Evolutionary conservation across 2,329 filamentous ascomycete genomes (phyloP).

Genomic region (Paraphoma chrysanthemicola): DNA sequence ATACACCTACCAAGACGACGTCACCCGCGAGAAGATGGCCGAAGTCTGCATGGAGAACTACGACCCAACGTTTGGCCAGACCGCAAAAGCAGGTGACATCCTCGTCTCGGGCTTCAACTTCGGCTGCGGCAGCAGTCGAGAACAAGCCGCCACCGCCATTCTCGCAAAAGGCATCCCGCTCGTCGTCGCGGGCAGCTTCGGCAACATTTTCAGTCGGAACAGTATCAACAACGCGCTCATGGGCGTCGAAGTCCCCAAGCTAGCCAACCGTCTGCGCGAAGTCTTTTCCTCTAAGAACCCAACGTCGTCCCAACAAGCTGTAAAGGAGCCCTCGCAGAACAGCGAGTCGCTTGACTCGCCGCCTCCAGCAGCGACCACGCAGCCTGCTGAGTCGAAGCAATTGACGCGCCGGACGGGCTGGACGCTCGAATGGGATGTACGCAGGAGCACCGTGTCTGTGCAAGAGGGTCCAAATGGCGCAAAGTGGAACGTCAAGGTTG

Average conservation of each 20-base stretch:
- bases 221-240: constrained; percentile 81
- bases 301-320: constrained; percentile 43
- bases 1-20: constrained; percentile 89
- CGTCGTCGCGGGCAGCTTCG: constrained; percentile 80
- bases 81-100: constrained; percentile 75
- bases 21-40: constrained; percentile 81
- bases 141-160: constrained; percentile 89
- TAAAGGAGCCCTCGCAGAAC: constrained; percentile 61
- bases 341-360: constrained; percentile 59
- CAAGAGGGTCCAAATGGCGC: constrained; percentile 71
- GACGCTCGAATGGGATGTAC: constrained; percentile 83
- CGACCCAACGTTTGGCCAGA: constrained; percentile 71
- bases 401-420: constrained; percentile 80
- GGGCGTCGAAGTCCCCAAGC: constrained; percentile 71
- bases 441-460: constrained; percentile 72
- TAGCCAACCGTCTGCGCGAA: constrained; percentile 71
- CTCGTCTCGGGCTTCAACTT: constrained; percentile 90
- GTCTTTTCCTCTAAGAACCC: constrained; percentile 55
- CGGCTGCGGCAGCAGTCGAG: constrained; percentile 79
- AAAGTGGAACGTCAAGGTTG: constrained; percentile 81
- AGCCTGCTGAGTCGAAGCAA: constrained; percentile 58
- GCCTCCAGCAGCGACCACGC: constrained; percentile 43
- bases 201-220: constrained; percentile 82
- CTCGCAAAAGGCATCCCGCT: constrained; percentile 81
- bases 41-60: constrained; percentile 95